Evolutionary conservation across 306 rosid species (phyloP).

Genomic region (Begonia loranthoides): DNA sequence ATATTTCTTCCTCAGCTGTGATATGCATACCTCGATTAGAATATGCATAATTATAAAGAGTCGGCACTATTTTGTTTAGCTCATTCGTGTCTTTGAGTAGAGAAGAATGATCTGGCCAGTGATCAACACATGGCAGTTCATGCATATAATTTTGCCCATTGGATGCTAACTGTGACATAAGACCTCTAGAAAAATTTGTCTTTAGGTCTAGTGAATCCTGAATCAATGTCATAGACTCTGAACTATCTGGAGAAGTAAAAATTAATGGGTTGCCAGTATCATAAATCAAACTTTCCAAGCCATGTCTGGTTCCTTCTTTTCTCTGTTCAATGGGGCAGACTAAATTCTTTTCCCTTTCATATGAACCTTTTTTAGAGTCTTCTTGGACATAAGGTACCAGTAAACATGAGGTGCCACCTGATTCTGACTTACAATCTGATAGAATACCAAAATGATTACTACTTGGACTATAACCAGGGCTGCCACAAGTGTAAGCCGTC

Average conservation of each 20-base stretch:
- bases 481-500: conserved; percentile 37
- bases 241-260: conserved; percentile 41
- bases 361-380: conserved; percentile 18
- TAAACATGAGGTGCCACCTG: conserved; percentile 17
- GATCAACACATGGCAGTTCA: conserved; percentile 18
- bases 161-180: conserved; percentile 12
- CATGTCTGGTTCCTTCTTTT: conserved; percentile 27
- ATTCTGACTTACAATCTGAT: conserved; percentile 22
- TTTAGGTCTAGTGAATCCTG: conserved; percentile 35
- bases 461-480: conserved; percentile 28
- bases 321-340: conserved; percentile 4
- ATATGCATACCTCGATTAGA: too few relatives aligned
- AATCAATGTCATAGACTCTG: conserved; percentile 39
- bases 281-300: conserved; percentile 45
- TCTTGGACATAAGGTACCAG: conserved; percentile 28
- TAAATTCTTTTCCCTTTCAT: not conserved
- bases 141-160: conserved; percentile 18
- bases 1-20: too few relatives aligned
- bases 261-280: conserved; percentile 42
- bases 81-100: too few relatives aligned
- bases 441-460: conserved; percentile 10
- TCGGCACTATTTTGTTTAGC: conserved; percentile 3
- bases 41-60: conserved; percentile 8
- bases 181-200: conserved; percentile 18
- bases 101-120: not conserved